Percentiles rank a stretch among this genome's conserved stretches.
These are phyloP conservation scores for Cryphonectria radicalis DNA, from an alignment of 2,329 filamentous ascomycete genomes.

Conservation along the genomic window DNA sequence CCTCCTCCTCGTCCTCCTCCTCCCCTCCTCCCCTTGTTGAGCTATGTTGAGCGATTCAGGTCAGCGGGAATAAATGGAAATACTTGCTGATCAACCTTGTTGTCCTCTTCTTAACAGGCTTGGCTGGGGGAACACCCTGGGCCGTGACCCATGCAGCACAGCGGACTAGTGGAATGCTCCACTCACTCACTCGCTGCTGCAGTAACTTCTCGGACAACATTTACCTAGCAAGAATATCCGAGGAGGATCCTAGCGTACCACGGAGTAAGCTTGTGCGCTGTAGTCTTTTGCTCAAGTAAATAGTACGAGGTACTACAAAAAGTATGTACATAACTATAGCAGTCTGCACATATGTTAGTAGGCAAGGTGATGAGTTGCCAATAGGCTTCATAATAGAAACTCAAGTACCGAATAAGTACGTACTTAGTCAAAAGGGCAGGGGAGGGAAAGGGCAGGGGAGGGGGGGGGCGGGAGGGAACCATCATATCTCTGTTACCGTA, in stretches of 20 bases:
- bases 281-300: no score
- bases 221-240: neutral
- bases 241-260: neutral
- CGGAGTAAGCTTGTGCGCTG: no score
- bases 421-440: no score
- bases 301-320: no score
- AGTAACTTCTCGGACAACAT: neutral
- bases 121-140: neutral
- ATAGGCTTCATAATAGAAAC: no score
- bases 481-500: no score
- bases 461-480: no score
- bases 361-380: no score
- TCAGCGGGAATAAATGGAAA: constrained; percentile 14
- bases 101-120: neutral
- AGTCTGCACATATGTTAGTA: no score
- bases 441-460: no score
- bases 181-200: neutral
- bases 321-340: no score
- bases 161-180: neutral
- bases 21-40: neutral
- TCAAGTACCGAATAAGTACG: no score
- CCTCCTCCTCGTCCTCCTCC: neutral
- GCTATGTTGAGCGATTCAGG: neutral
- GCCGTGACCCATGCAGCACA: neutral
- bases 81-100: neutral